Conservation (phyloP, 805 yeast genomes). For the Myxozyma geophila region DNA sequence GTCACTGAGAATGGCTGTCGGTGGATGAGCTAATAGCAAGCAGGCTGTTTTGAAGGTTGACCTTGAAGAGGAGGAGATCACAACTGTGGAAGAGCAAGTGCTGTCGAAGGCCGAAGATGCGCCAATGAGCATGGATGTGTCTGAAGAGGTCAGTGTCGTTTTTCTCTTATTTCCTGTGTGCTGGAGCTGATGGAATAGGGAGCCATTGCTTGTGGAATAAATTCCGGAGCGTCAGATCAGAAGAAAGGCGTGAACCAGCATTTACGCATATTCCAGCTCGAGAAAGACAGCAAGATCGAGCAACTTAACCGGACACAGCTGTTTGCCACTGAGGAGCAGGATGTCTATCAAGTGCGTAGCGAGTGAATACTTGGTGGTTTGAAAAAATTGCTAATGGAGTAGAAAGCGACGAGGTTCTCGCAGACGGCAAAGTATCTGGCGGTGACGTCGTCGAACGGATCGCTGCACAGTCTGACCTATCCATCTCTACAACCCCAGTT, state of each 20-base stretch:
- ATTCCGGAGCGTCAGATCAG: conserved; percentile 58
- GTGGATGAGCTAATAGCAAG: neutral
- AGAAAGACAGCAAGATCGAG: conserved; percentile 48
- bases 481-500: conserved; percentile 51
- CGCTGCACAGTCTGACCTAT: conserved; percentile 64
- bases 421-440: conserved; percentile 67
- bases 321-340: conserved; percentile 54
- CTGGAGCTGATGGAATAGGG: conserved; percentile 41
- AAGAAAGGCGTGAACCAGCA: conserved; percentile 68
- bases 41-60: conserved; percentile 62
- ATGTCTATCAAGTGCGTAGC: conserved; percentile 56
- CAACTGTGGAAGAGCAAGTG: conserved; percentile 10
- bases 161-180: too few species aligned
- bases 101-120: conserved; percentile 65
- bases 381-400: conserved; percentile 28
- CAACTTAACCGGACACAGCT: conserved; percentile 54
- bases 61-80: conserved; percentile 49
- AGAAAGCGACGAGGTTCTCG: conserved; percentile 62
- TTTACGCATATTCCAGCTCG: conserved; percentile 60
- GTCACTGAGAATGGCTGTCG: neutral
- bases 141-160: conserved; percentile 42
- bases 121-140: conserved; percentile 79
- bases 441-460: conserved; percentile 64
- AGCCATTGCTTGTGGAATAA: conserved; percentile 72
- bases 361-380: neutral